Percentiles rank a stretch among this genome's conserved stretches.
Conservation (phyloP, 2,329 filamentous ascomycete species). For the Piedraia hortae region DNA sequence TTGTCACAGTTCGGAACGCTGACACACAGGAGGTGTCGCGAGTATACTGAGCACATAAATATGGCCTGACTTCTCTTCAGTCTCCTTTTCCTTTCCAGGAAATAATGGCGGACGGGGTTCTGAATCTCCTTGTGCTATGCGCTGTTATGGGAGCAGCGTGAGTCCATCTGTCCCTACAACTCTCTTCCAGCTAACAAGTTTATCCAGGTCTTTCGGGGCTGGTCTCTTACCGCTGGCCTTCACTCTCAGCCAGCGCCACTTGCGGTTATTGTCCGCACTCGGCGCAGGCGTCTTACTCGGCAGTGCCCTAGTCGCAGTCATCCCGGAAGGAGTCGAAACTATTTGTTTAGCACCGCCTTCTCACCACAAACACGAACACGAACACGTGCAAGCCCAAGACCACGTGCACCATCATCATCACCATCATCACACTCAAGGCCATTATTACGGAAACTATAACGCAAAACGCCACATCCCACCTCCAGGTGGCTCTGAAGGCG, state of each 20-base stretch:
- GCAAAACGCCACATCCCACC: conserved; percentile 1
- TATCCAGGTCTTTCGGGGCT: conserved; percentile 64
- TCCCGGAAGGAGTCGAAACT: conserved; percentile 85
- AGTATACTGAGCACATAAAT: no score
- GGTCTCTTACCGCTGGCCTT: conserved; percentile 77
- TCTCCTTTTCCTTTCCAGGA: background rate
- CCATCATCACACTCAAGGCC: background rate
- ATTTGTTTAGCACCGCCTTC: conserved; percentile 29
- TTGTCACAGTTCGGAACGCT: no score
- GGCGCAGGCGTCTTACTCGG: conserved; percentile 86
- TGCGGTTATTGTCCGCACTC: conserved; percentile 71
- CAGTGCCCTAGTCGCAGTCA: conserved; percentile 87
- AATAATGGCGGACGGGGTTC: conserved; percentile 31
- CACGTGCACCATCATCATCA: no score
- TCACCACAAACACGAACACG: conserved; percentile 5
- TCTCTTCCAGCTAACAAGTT: background rate
- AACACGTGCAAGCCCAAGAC: conserved; percentile 1
- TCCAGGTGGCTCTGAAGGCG: background rate
- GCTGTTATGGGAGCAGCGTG: conserved; percentile 37
- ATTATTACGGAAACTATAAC: background rate
- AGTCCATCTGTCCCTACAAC: conserved; percentile 7
- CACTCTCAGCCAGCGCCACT: conserved; percentile 57
- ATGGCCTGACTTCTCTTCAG: background rate
- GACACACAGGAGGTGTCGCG: no score
- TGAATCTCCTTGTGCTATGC: conserved; percentile 36